phyloP scores from a whole-genome alignment of 129 eudicot genomes.

The Smallanthus sonchifolius region DNA sequence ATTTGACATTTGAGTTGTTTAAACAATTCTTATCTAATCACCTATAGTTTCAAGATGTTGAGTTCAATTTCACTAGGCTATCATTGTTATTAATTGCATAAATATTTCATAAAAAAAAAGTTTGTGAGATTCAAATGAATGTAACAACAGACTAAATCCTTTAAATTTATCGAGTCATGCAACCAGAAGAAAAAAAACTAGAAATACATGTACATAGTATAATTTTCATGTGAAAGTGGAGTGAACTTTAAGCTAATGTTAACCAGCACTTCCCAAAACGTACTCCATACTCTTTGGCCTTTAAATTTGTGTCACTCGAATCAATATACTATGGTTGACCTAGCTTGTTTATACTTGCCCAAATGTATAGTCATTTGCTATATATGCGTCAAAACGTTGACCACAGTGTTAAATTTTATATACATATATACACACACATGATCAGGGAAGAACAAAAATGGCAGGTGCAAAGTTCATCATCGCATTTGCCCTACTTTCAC shows the following conservation, averaged over 20 bases:
- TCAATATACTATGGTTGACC: no score
- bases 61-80: no score
- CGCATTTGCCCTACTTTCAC: constrained; percentile 4
- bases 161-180: not conserved
- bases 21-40: no score
- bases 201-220: not conserved
- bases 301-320: not conserved
- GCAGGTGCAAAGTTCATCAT: constrained; percentile 1
- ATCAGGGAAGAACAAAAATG: constrained; percentile 4
- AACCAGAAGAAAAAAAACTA: not conserved
- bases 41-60: no score
- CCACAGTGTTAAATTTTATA: not conserved
- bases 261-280: not conserved
- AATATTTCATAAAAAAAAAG: not conserved
- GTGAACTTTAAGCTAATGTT: constrained; percentile 3
- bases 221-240: not conserved
- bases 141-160: not conserved
- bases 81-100: not conserved
- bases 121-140: not conserved
- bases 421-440: not conserved
- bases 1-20: no score
- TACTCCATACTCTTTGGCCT: constrained; percentile 13
- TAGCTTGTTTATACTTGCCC: no score
- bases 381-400: not conserved
- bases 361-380: not conserved